These are phyloP conservation scores for Trichophyton rubrum DNA, from an alignment of 2,329 filamentous ascomycete species.

Conservation along the genomic window DNA sequence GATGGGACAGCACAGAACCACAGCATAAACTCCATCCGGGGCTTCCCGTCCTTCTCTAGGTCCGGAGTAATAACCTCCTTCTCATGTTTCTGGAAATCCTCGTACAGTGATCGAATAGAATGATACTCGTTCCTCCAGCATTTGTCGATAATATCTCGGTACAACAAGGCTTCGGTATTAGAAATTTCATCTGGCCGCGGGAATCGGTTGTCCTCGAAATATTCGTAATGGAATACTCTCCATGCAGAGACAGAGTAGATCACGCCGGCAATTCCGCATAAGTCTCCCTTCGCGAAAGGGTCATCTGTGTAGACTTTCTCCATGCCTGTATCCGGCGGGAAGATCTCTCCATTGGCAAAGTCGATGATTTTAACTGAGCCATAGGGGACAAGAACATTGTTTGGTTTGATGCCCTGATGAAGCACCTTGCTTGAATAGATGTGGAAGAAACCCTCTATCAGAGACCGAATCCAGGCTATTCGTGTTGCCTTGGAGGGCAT, in stretches of 20 bases:
- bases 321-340: constrained; percentile 11
- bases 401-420: constrained; percentile 13
- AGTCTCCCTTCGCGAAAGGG: constrained; percentile 10
- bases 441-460: constrained; percentile 10
- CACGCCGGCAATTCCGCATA: constrained; percentile 12
- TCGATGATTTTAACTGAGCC: constrained; percentile 8
- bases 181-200: constrained; percentile 10
- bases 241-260: constrained; percentile 13
- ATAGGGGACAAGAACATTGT: constrained; percentile 11
- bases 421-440: constrained; percentile 13
- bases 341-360: constrained; percentile 12
- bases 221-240: constrained; percentile 12
- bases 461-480: constrained; percentile 9
- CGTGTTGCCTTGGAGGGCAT: constrained; percentile 9
- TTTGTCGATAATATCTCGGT: constrained; percentile 6
- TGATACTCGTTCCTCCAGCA: constrained; percentile 11
- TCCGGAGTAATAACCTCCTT: background rate
- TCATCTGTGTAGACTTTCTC: constrained; percentile 10
- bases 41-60: background rate
- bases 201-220: constrained; percentile 11
- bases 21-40: constrained; percentile 4
- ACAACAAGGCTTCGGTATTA: constrained; percentile 5
- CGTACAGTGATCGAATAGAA: constrained; percentile 7
- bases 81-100: constrained; percentile 7
- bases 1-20: constrained; percentile 5